Percentiles rank a stretch among this genome's conserved stretches.
phyloP scores from a whole-genome alignment of 2,329 filamentous ascomycete species.

The Juglanconis oblonga region DNA sequence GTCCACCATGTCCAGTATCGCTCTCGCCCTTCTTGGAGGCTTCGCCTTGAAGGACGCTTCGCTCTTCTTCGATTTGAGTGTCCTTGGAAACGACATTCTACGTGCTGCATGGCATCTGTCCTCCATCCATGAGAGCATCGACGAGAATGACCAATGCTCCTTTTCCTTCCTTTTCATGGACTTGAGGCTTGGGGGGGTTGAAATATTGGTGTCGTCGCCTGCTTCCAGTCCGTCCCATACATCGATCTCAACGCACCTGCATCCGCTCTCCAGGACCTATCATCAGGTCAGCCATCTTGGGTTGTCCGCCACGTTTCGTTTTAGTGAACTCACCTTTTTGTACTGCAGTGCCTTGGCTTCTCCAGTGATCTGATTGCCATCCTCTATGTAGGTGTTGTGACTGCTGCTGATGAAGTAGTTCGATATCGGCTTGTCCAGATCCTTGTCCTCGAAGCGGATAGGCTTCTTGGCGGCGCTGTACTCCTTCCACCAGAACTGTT shows the following conservation, averaged over 20 bases:
- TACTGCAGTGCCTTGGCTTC: constrained; percentile 76
- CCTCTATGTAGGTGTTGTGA: constrained; percentile 85
- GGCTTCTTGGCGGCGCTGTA: constrained; percentile 43
- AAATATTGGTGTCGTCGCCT: constrained; percentile 30
- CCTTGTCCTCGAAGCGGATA: constrained; percentile 41
- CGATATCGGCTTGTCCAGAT: constrained; percentile 67
- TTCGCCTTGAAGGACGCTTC: constrained; percentile 16
- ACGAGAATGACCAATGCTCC: constrained; percentile 19
- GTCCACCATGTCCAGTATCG: constrained; percentile 6
- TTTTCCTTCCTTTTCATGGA: constrained; percentile 33
- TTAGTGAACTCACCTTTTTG: constrained; percentile 42
- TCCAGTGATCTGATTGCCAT: constrained; percentile 80
- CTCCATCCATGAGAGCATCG: constrained; percentile 21
- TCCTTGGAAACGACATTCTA: not conserved
- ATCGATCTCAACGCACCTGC: constrained; percentile 91
- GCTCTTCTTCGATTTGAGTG: constrained; percentile 17
- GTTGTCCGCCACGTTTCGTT: too few species aligned
- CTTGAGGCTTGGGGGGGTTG: constrained; percentile 31
- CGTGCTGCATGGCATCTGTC: constrained; percentile 3
- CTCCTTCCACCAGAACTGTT: constrained; percentile 42
- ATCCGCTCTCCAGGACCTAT: constrained; percentile 62
- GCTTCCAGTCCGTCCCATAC: constrained; percentile 73
- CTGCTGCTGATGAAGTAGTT: constrained; percentile 95
- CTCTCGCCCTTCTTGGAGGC: constrained; percentile 5
- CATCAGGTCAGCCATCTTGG: constrained; percentile 36